These are phyloP conservation scores for Rhododendron williamsianum DNA, from an alignment of 148 eudicot species.

Conservation along the genomic window DNA sequence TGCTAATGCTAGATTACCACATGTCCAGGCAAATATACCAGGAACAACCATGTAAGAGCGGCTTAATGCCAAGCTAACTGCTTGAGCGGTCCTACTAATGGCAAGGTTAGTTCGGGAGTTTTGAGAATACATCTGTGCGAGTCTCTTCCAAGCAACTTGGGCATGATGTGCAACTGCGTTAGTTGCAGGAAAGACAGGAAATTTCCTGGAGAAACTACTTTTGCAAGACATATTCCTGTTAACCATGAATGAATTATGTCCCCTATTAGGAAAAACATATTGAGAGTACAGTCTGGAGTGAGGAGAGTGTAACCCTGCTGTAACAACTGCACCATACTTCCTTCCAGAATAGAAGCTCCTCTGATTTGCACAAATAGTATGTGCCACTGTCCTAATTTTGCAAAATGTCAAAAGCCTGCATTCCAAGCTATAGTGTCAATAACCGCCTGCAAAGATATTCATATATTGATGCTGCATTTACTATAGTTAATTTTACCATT, in stretches of 20 bases:
- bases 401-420: conserved; percentile 61
- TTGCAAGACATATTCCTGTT: conserved; percentile 23
- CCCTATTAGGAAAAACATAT: conserved; percentile 26
- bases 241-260: conserved; percentile 19
- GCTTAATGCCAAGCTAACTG: conserved; percentile 71
- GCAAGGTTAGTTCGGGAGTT: conserved; percentile 19
- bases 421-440: conserved; percentile 7
- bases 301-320: conserved; percentile 26
- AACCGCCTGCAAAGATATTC: neutral
- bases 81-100: conserved; percentile 58
- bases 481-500: neutral
- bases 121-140: conserved; percentile 29
- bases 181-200: conserved; percentile 28
- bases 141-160: conserved; percentile 61
- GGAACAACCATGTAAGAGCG: conserved; percentile 67
- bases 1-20: conserved; percentile 52
- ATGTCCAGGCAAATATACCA: conserved; percentile 53
- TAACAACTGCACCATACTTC: conserved; percentile 26
- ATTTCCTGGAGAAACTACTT: conserved; percentile 28
- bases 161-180: conserved; percentile 44
- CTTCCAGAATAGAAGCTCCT: conserved; percentile 26
- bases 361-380: conserved; percentile 25
- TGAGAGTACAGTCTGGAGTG: conserved; percentile 35
- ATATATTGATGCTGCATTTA: neutral
- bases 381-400: conserved; percentile 40